These are phyloP conservation scores for Kitagawia praeruptora DNA, from an alignment of 129 eudicot species.

Conservation along the genomic window DNA sequence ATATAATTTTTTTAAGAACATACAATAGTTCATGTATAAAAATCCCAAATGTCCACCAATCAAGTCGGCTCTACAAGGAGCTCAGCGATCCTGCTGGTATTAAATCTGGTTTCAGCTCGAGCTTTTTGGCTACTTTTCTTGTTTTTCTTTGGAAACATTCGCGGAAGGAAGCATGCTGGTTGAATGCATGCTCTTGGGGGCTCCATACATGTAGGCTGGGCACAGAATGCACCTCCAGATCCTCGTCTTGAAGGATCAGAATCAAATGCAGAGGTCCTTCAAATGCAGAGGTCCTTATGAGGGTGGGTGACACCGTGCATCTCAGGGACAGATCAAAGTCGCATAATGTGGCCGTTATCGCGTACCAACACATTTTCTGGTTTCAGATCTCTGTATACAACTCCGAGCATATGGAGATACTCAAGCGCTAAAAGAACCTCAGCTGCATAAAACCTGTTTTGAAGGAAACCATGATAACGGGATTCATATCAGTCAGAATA, in stretches of 20 bases:
- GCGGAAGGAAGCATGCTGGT: conserved; percentile 32
- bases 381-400: conserved; percentile 26
- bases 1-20: no score
- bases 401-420: conserved; percentile 30
- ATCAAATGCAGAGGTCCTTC: conserved; percentile 10
- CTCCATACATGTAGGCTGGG: conserved; percentile 26
- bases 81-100: conserved; percentile 12
- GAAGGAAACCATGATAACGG: background rate
- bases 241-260: conserved; percentile 17
- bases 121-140: conserved; percentile 12
- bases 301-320: conserved; percentile 25
- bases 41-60: conserved; percentile 49
- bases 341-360: conserved; percentile 31
- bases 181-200: conserved; percentile 29
- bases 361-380: conserved; percentile 31
- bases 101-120: conserved; percentile 9
- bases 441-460: conserved; percentile 26
- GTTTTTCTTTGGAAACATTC: conserved; percentile 19
- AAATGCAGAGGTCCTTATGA: conserved; percentile 19
- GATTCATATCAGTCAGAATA: background rate
- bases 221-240: conserved; percentile 23
- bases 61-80: conserved; percentile 20
- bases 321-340: conserved; percentile 28
- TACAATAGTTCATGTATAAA: conserved; percentile 34
- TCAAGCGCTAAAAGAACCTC: conserved; percentile 28